Conservation (phyloP, 768 basidiomycete genomes). For the Termitomyces sp. region DNA sequence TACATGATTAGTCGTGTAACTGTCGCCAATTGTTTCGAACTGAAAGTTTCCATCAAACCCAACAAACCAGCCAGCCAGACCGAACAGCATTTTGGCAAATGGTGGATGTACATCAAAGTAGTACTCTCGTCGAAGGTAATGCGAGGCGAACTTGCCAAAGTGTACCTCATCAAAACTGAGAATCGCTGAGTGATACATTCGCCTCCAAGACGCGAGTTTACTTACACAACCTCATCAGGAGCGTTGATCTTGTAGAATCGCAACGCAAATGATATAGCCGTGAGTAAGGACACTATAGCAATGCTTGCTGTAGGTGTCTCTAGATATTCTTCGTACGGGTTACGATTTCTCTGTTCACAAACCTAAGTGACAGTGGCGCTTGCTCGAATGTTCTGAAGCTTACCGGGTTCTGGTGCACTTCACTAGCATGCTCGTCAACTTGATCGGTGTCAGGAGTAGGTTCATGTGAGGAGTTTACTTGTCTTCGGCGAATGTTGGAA, state of each 20-base stretch:
- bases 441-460: slow-evolving; percentile 28
- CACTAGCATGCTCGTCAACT: slow-evolving; percentile 48
- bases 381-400: slow-evolving; percentile 15
- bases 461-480: slow-evolving; percentile 1
- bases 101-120: slow-evolving; percentile 99
- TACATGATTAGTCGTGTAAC: slow-evolving; percentile 79
- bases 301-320: slow-evolving; percentile 61
- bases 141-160: slow-evolving; percentile 96
- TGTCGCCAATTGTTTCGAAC: slow-evolving; percentile 95
- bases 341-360: slow-evolving; percentile 42
- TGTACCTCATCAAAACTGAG: slow-evolving; percentile 94
- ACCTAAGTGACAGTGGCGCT: slow-evolving; percentile 4
- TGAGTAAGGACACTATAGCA: slow-evolving; percentile 56
- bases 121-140: slow-evolving; percentile 90
- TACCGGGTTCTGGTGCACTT: slow-evolving; percentile 45
- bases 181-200: not conserved
- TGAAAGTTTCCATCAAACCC: slow-evolving; percentile 93
- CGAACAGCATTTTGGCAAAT: slow-evolving; percentile 92
- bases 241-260: slow-evolving; percentile 94
- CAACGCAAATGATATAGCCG: slow-evolving; percentile 71
- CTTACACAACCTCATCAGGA: slow-evolving; percentile 93
- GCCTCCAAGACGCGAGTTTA: slow-evolving; percentile 10
- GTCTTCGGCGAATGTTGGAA: slow-evolving; percentile 14
- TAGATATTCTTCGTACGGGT: slow-evolving; percentile 53
- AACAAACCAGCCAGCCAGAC: slow-evolving; percentile 91